Evolutionary conservation across 2,329 filamentous ascomycete genomes (phyloP), one percentile per base, ranked within the genome.

Genomic region (Penicillium olsonii): DNA sequence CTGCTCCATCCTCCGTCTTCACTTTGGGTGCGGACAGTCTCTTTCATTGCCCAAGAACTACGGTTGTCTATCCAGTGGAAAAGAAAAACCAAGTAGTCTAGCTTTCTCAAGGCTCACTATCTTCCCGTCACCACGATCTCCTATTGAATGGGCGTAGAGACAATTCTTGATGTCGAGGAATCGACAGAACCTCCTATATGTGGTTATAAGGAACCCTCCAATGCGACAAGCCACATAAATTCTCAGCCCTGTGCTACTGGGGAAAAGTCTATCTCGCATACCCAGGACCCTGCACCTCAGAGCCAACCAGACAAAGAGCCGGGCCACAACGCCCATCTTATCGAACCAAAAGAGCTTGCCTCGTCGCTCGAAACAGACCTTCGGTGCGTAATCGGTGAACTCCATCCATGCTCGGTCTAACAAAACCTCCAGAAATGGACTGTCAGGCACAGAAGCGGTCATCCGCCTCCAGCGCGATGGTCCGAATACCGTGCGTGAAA

Each of bases 401-500:
- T 6, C 18, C 22, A 12, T 20, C 2, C 8, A 29, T 12, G 2
- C 11, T 1, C 11, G 6, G 5, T 29, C 18, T 49, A n/a, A 49
- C 27, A 24, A n/a, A 12, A 3, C 2, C 22, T 4, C 5, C 49
- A 71, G 68, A 47, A 64, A 87, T 85, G 87, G 87, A 66, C 78
- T 90, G 73, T 79, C 77, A 67, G 72, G 69, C 62, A 67, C 75
- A 59, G 85, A 88, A 69, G 86, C 85, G 56, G 78, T 80, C 70
- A 76, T 77, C 74, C 86, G 86, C 68, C 78, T 89, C 64, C 72
- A 73, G 69, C 77, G 79, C 66, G 76, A 88, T 80, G 87, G 87
- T 60, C 79, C 81, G 61, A 90, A 90, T 75, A 80, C 80, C 67
- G 82, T 90, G 75, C 82, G 86, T 72, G 82, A 83, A 72, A 82